phyloP scores from a whole-genome alignment of 306 rosid genomes.

The Cucurbita ficifolia region DNA sequence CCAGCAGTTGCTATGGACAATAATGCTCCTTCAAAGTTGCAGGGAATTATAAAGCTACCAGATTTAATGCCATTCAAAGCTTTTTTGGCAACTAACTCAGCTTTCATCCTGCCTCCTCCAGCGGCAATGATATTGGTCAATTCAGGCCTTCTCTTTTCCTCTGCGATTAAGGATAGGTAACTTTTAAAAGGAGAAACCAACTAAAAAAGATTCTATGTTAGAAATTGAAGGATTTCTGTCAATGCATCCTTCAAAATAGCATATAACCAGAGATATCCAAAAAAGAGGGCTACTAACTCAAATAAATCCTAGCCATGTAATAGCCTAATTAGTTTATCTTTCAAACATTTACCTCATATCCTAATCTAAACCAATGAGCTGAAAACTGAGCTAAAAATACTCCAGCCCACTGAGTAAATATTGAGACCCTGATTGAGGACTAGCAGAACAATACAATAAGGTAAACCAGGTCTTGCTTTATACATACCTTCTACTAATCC shows the following conservation, averaged over 20 bases:
- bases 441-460: background rate
- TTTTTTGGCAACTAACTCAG: conserved; percentile 72
- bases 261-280: background rate
- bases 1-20: conserved; percentile 71
- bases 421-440: background rate
- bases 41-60: conserved; percentile 51
- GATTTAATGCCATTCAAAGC: conserved; percentile 63
- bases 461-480: background rate
- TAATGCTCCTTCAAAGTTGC: conserved; percentile 67
- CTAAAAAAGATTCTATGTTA: background rate
- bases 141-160: conserved; percentile 53
- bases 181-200: background rate
- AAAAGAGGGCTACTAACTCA: background rate
- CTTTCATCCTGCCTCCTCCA: conserved; percentile 62
- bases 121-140: conserved; percentile 54
- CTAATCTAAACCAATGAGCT: background rate
- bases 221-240: background rate
- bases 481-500: conserved; percentile 55
- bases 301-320: background rate
- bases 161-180: conserved; percentile 22
- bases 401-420: background rate
- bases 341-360: background rate
- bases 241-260: background rate
- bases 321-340: background rate
- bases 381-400: background rate